Evolutionary conservation across 768 basidiomycete species (phyloP).

Genomic region (Leucosporidium scottii): DNA sequence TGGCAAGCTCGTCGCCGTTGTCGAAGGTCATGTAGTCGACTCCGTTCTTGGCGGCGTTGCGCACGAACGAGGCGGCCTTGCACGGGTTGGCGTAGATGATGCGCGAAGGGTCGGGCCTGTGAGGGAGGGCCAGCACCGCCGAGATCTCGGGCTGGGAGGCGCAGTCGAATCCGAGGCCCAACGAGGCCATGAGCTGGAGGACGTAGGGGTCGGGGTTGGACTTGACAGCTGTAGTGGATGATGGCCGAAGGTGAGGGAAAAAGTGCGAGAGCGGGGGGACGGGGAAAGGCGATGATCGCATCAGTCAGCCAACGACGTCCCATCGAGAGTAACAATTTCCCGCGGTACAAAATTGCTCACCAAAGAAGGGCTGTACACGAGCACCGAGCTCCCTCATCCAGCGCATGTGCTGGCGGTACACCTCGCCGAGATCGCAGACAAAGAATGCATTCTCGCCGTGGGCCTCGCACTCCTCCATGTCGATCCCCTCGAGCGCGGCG

Average conservation of each 20-base stretch:
- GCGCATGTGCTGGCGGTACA: slow-evolving; percentile 74
- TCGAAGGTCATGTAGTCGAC: slow-evolving; percentile 98
- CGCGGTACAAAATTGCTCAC: slow-evolving; percentile 48
- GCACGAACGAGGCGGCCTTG: slow-evolving; percentile 90
- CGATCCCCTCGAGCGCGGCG: slow-evolving; percentile 28
- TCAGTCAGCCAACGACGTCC: slow-evolving; percentile 23
- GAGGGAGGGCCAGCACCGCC: slow-evolving; percentile 62
- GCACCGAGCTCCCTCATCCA: slow-evolving; percentile 70
- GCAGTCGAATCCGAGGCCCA: slow-evolving; percentile 94
- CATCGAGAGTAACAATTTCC: neutral
- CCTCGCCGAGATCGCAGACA: slow-evolving; percentile 82
- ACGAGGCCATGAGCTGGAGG: slow-evolving; percentile 75
- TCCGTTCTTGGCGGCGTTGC: slow-evolving; percentile 66
- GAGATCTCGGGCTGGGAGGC: slow-evolving; percentile 91
- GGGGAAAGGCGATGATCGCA: slow-evolving; percentile 35
- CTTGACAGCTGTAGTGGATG: slow-evolving; percentile 60
- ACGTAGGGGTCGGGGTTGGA: slow-evolving; percentile 97
- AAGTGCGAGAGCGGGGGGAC: slow-evolving; percentile 4
- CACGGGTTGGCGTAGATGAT: slow-evolving; percentile 99
- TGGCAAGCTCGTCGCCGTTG: slow-evolving; percentile 91
- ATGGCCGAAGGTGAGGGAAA: neutral
- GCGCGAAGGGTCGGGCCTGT: slow-evolving; percentile 58
- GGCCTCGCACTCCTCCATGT: slow-evolving; percentile 38
- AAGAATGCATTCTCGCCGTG: slow-evolving; percentile 94
- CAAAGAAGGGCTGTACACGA: slow-evolving; percentile 88